phyloP scores from a whole-genome alignment of 352 stramenopile genomes.

The Globisporangium nunn region DNA sequence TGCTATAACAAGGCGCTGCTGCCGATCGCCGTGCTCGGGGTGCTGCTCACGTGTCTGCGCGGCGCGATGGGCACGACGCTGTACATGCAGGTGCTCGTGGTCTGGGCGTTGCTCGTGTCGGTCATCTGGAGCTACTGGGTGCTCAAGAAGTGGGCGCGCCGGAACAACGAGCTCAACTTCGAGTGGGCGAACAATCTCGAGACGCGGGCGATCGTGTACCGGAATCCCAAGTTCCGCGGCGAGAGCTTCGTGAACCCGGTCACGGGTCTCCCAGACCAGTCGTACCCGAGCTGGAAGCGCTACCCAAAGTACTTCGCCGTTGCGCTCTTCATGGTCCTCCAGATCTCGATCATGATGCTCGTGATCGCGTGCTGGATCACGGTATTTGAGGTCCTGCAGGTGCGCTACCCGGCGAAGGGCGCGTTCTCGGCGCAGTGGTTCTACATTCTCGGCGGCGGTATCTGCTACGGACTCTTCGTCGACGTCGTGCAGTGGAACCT shows the following conservation, averaged over 20 bases:
- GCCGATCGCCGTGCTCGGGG: conserved; percentile 64
- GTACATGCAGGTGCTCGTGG: conserved; percentile 77
- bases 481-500: conserved; percentile 81
- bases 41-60: conserved; percentile 62
- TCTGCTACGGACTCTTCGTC: conserved; percentile 76
- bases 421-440: conserved; percentile 79
- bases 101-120: conserved; percentile 68
- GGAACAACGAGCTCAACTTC: conserved; percentile 69
- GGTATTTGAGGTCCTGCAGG: conserved; percentile 67
- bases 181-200: conserved; percentile 66
- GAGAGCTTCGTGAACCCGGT: conserved; percentile 53
- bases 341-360: conserved; percentile 84
- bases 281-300: conserved; percentile 69
- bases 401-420: conserved; percentile 53
- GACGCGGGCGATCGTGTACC: conserved; percentile 62
- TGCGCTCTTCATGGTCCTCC: conserved; percentile 63
- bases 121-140: conserved; percentile 81
- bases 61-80: conserved; percentile 52
- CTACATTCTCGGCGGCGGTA: conserved; percentile 66
- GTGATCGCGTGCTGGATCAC: conserved; percentile 82
- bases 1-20: conserved; percentile 83
- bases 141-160: conserved; percentile 69
- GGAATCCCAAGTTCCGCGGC: conserved; percentile 63
- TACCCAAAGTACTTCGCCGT: conserved; percentile 66
- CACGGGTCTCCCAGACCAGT: conserved; percentile 48